phyloP scores from a whole-genome alignment of 192 early-diverging fungal species.

The Mortierella alpina region DNA sequence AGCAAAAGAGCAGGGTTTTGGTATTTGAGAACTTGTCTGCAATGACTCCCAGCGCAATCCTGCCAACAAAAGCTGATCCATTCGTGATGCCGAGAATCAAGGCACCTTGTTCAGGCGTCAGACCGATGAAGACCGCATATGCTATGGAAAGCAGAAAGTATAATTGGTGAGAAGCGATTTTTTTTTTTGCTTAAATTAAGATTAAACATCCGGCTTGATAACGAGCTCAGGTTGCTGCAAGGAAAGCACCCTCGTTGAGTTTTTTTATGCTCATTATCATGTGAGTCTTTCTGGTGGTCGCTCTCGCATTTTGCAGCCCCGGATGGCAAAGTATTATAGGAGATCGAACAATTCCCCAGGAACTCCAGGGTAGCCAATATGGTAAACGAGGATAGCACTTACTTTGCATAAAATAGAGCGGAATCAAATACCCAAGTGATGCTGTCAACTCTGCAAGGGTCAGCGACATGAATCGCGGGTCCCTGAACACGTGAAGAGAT shows the following conservation, averaged over 20 bases:
- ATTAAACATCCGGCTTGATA: constrained; percentile 7
- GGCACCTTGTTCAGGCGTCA: constrained; percentile 35
- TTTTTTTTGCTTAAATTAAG: background rate
- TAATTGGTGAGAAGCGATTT: background rate
- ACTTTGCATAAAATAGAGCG: constrained; percentile 49
- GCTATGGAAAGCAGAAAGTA: constrained; percentile 7
- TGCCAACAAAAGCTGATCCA: constrained; percentile 42
- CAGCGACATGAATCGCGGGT: constrained; percentile 36
- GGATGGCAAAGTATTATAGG: background rate
- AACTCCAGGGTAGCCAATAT: background rate
- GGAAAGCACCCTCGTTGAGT: background rate
- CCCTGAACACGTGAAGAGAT: constrained; percentile 35
- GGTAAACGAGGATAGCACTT: background rate
- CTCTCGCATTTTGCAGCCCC: background rate
- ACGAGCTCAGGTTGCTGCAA: background rate
- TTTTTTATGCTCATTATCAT: constrained; percentile 4
- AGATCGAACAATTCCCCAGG: too few relatives aligned
- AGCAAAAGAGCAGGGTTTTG: constrained; percentile 34
- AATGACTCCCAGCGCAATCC: constrained; percentile 37
- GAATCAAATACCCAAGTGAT: constrained; percentile 39
- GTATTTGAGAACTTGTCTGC: constrained; percentile 59
- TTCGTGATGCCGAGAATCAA: constrained; percentile 34
- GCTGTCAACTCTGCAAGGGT: constrained; percentile 37
- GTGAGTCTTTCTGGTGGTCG: background rate
- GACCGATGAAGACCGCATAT: constrained; percentile 40